phyloP scores from a whole-genome alignment of 2,329 filamentous ascomycete genomes.

The Monosporascus sp. region DNA sequence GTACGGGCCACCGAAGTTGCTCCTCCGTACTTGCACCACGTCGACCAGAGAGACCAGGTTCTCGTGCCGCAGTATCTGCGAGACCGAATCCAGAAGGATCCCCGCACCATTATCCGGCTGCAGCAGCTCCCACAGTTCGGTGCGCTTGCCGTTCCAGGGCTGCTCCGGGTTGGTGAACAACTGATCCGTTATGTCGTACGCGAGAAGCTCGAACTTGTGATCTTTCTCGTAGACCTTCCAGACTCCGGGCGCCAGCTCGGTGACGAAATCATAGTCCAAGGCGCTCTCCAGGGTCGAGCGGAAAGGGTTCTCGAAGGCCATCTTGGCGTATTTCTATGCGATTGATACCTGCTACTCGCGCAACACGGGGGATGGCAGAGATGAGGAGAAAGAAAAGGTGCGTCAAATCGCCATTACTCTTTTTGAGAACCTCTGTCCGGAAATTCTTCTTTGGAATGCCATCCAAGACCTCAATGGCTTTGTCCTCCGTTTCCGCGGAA shows the following conservation, averaged over 20 bases:
- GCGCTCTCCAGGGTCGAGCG: slow-evolving; percentile 2
- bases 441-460: neutral
- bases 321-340: slow-evolving; percentile 1
- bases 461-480: neutral
- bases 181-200: slow-evolving; percentile 21
- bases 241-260: slow-evolving; percentile 18
- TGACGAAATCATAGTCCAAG: slow-evolving; percentile 22
- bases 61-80: slow-evolving; percentile 41
- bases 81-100: slow-evolving; percentile 21
- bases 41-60: slow-evolving; percentile 42
- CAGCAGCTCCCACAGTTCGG: slow-evolving; percentile 8
- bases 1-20: slow-evolving; percentile 8
- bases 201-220: slow-evolving; percentile 22
- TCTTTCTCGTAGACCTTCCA: slow-evolving; percentile 23
- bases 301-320: slow-evolving; percentile 10
- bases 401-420: neutral
- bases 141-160: slow-evolving; percentile 1
- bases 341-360: too few species aligned
- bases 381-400: neutral
- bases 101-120: slow-evolving; percentile 11
- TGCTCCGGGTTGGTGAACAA: slow-evolving; percentile 8
- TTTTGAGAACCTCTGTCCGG: neutral
- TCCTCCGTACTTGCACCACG: slow-evolving; percentile 22
- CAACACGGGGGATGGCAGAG: neutral
- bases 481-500: neutral